phyloP scores from a whole-genome alignment of 805 yeast genomes.

The Danielia reshetovae region DNA sequence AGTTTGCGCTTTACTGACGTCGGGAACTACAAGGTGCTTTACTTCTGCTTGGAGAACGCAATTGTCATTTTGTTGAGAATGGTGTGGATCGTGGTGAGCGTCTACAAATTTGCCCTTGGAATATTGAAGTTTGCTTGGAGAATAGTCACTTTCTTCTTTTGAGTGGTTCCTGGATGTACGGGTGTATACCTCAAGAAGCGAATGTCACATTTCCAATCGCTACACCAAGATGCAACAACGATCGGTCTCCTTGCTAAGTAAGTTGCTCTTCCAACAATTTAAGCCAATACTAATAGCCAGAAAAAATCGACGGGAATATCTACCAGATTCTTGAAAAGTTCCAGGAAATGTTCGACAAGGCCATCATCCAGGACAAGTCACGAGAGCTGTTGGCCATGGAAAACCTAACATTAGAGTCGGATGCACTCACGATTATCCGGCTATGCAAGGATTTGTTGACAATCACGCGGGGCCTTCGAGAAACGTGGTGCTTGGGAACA shows the following conservation, averaged over 20 bases:
- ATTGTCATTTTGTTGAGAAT: slow-evolving; percentile 50
- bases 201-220: background rate
- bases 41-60: slow-evolving; percentile 45
- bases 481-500: slow-evolving; percentile 56
- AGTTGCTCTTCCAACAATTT: too few species aligned
- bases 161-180: background rate
- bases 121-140: slow-evolving; percentile 13
- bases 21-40: slow-evolving; percentile 34
- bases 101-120: slow-evolving; percentile 34
- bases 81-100: slow-evolving; percentile 54
- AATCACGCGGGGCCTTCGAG: slow-evolving; percentile 47
- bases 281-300: slow-evolving; percentile 26
- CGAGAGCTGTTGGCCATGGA: slow-evolving; percentile 47
- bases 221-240: slow-evolving; percentile 40
- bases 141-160: slow-evolving; percentile 5
- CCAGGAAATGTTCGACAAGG: slow-evolving; percentile 49
- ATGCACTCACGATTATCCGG: slow-evolving; percentile 47
- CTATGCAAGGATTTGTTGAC: slow-evolving; percentile 50
- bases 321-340: slow-evolving; percentile 50
- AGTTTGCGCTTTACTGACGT: slow-evolving; percentile 20
- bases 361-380: slow-evolving; percentile 38
- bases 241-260: slow-evolving; percentile 38
- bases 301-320: slow-evolving; percentile 48
- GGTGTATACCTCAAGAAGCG: background rate
- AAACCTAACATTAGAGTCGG: slow-evolving; percentile 51